A percentile compares a stretch with the other conserved stretches of the same genome.
Conservation (phyloP, 2,329 filamentous ascomycete genomes). For the Fonsecaea pedrosoi region DNA sequence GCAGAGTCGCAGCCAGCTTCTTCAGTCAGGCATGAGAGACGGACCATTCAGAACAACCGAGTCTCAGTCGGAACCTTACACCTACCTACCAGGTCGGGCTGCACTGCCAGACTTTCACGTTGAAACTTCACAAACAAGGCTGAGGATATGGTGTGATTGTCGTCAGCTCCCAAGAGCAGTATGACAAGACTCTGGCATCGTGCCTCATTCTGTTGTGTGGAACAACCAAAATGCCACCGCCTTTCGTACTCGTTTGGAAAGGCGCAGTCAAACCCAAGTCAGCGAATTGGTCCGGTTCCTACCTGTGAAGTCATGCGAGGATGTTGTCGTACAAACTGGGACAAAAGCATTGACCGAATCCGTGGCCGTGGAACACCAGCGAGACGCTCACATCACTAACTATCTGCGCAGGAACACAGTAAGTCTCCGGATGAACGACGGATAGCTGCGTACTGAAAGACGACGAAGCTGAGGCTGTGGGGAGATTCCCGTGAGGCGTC, state of each 20-base stretch:
- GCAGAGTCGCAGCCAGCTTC: not conserved
- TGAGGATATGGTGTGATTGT: not conserved
- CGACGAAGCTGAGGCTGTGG: not conserved
- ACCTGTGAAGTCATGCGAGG: not conserved
- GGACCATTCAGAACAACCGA: not conserved
- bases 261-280: not conserved
- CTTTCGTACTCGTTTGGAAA: not conserved
- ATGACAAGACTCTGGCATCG: not conserved
- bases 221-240: not conserved
- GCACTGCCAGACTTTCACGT: not conserved
- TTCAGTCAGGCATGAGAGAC: not conserved
- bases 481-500: not conserved
- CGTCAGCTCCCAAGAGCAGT: not conserved
- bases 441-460: not conserved
- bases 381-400: not conserved
- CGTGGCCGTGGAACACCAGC: not conserved
- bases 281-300: not conserved
- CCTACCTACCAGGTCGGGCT: not conserved
- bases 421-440: not conserved
- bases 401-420: not conserved
- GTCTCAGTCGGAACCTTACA: not conserved
- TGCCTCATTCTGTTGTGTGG: not conserved
- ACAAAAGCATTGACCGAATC: not conserved
- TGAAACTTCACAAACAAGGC: not conserved
- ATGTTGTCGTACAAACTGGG: not conserved